A percentile compares a stretch with the other conserved stretches of the same genome.
phyloP scores from a whole-genome alignment of 2,329 filamentous ascomycete genomes.

The Cryphonectria parasitica region DNA sequence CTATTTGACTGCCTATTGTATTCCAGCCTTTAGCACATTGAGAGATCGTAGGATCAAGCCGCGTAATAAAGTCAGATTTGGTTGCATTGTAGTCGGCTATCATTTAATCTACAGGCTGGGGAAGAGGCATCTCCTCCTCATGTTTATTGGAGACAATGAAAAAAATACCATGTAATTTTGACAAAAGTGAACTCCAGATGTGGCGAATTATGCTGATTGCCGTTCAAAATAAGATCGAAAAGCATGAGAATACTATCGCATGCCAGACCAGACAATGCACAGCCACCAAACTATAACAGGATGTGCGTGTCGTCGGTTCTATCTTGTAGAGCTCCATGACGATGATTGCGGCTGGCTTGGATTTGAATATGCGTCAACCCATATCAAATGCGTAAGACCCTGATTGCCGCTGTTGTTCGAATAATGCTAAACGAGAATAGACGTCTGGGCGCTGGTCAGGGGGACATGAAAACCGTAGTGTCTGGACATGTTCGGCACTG shows the following conservation, averaged over 20 bases:
- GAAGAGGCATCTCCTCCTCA: constrained; percentile 18
- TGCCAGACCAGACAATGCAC: too few species aligned
- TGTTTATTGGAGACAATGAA: constrained; percentile 44
- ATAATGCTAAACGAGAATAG: too few species aligned
- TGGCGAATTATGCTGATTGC: constrained; percentile 36
- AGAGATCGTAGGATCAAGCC: constrained; percentile 62
- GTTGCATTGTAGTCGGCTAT: constrained; percentile 9
- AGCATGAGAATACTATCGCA: constrained; percentile 48
- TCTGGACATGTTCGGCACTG: too few species aligned
- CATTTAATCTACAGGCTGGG: constrained; percentile 37
- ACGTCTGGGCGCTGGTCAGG: too few species aligned
- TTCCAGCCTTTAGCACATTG: constrained; percentile 56
- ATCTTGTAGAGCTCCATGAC: too few species aligned
- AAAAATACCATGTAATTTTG: constrained; percentile 64
- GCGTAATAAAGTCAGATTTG: constrained; percentile 50
- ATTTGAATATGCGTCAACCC: too few species aligned
- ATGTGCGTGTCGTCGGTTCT: too few species aligned
- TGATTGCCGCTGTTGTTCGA: too few species aligned
- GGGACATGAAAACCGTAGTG: too few species aligned
- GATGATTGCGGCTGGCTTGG: too few species aligned
- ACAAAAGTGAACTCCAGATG: constrained; percentile 65
- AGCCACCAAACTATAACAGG: too few species aligned
- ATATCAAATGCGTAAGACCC: too few species aligned
- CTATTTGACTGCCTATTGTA: constrained; percentile 59
- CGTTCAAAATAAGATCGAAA: constrained; percentile 58